These are phyloP conservation scores for Lachancea nothofagi DNA, from an alignment of 805 yeast species.

Conservation along the genomic window DNA sequence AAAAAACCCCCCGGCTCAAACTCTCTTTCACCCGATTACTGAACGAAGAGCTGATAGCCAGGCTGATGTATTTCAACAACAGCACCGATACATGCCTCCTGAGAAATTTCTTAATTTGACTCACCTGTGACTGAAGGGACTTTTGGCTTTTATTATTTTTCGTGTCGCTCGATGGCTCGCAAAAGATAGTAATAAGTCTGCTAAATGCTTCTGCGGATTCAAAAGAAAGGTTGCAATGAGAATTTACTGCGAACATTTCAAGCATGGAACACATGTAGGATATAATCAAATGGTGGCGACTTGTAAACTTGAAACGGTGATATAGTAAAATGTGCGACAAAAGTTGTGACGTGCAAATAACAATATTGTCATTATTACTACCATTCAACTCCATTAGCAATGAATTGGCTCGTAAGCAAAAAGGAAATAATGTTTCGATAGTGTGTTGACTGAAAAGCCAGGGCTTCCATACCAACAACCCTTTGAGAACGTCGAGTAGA, in stretches of 20 bases:
- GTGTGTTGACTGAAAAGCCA: slow-evolving; percentile 64
- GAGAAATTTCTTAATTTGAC: slow-evolving; percentile 51
- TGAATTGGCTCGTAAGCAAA: slow-evolving; percentile 20
- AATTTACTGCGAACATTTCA: slow-evolving; percentile 37
- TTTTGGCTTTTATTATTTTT: slow-evolving; percentile 28
- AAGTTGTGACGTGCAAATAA: slow-evolving; percentile 39
- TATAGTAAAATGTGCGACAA: slow-evolving; percentile 57
- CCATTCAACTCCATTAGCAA: slow-evolving; percentile 2
- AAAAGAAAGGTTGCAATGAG: slow-evolving; percentile 18
- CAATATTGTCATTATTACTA: slow-evolving; percentile 29
- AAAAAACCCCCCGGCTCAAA: slow-evolving; percentile 51
- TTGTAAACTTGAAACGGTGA: slow-evolving; percentile 64
- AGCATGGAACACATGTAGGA: slow-evolving; percentile 46
- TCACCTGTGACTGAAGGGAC: slow-evolving; percentile 48
- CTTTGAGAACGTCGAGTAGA: slow-evolving; percentile 35
- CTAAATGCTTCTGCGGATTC: slow-evolving; percentile 45
- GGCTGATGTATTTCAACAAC: slow-evolving; percentile 51
- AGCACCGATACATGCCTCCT: slow-evolving; percentile 60
- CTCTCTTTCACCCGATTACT: slow-evolving; percentile 41
- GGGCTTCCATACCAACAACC: slow-evolving; percentile 41
- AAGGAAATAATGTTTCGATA: slow-evolving; percentile 48
- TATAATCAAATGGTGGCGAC: slow-evolving; percentile 66
- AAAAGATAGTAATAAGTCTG: slow-evolving; percentile 58
- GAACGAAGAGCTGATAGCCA: slow-evolving; percentile 48
- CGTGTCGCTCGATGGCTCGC: slow-evolving; percentile 53